Base-by-base conservation (phyloP, 2,329 filamentous ascomycete genomes). In the Alternaria sp. region DNA sequence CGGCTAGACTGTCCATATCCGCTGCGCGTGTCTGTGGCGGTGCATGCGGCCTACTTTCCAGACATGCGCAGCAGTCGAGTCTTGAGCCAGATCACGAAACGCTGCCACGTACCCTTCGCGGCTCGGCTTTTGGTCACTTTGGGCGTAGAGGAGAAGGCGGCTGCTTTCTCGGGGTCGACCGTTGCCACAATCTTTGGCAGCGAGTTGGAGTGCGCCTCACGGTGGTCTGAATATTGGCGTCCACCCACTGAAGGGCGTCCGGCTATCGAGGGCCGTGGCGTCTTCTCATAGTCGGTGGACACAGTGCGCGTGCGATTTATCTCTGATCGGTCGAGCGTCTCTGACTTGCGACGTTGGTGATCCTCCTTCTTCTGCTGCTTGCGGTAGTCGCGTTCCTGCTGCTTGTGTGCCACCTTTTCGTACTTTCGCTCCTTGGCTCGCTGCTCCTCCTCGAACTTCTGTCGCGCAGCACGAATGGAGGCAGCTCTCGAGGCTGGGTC, bases 381-480 rank as follows among this genome's bases (percentile, higher is more conserved):
- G 25, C 78, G 79, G 26, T 76, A 76, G 54, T 85, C 76, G 72
- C 82, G 74, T 79, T 85, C 62, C 28, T 76, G 75, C 50, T 81
- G 82, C 79, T 79, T 86, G 61, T 80, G 72, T 50, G 81, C 83
- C 58, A 87, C 86, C 69, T 85, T 82, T 70, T 88, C 84, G 49
- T 83, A 78, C 68, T 86, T 87, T 54, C 81, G 83, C 58, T 83
- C 83, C 69, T 88, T 89, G 37, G 83, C 85, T 5, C 84, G 85
- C 76, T 89, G 86, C 67, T 87, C 87, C 67, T 88, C 86, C 61
- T 86, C 82, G 72, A 88, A 89, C 30, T 87, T 87, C 55, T 84
- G 80, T 7, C 87, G 83, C 6, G 86, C 84, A 47, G 85, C 86
- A 58, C 85, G 84, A 10, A 89, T 86, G 5, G 84, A 84, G 18